Evolutionary conservation across 768 basidiomycete species (phyloP).

Genomic region (Russula sp.): DNA sequence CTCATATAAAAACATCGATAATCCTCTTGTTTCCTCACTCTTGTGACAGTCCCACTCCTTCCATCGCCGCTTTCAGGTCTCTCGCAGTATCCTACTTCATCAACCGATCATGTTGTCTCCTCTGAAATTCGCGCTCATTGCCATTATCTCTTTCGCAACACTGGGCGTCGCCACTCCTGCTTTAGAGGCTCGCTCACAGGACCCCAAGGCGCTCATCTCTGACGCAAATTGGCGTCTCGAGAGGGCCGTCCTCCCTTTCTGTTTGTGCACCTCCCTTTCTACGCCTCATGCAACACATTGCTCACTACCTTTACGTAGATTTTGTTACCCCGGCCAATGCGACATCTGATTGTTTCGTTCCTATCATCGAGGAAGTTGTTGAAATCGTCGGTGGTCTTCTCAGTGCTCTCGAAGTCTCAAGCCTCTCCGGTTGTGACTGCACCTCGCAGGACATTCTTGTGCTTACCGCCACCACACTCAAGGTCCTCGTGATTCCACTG

Average conservation of each 20-base stretch:
- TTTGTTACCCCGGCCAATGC: neutral
- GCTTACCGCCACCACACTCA: neutral
- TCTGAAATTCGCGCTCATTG: conserved; percentile 9
- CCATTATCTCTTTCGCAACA: conserved; percentile 3
- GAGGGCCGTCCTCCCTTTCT: neutral
- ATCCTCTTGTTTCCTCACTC: neutral
- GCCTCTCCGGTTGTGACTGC: conserved; percentile 8
- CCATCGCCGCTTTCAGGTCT: neutral
- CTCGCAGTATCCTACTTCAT: neutral
- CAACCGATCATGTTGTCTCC: conserved; percentile 3
- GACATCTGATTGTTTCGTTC: neutral
- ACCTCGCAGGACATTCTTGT: neutral
- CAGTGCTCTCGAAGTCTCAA: neutral
- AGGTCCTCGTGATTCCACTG: neutral
- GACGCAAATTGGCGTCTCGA: neutral
- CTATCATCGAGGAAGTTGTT: neutral
- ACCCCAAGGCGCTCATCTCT: neutral
- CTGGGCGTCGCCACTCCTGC: neutral
- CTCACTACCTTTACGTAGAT: neutral
- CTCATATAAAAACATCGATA: neutral
- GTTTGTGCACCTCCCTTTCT: neutral
- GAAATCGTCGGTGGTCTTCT: neutral
- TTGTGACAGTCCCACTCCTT: neutral
- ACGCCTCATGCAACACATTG: neutral
- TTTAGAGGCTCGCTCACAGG: neutral